These are phyloP conservation scores for Ustilago sp. DNA, from an alignment of 1,284 basidiomycete genomes.

Conservation along the genomic window DNA sequence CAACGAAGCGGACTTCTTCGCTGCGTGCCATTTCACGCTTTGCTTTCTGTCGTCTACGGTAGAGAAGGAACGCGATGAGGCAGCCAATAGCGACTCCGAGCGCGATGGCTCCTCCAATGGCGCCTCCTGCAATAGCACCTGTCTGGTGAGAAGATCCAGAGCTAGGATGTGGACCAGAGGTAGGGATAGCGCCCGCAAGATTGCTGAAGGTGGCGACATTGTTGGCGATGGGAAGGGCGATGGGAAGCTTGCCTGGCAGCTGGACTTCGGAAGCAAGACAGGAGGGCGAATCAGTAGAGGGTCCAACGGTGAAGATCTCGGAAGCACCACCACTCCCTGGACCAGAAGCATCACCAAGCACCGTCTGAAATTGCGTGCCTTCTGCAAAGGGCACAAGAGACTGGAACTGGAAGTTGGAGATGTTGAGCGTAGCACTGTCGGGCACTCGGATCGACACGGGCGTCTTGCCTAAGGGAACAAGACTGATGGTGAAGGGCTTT, in stretches of 20 bases:
- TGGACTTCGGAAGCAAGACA: conserved; percentile 33
- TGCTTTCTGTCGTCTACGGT: conserved; percentile 44
- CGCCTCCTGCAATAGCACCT: conserved; percentile 58
- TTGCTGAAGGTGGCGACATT: conserved; percentile 45
- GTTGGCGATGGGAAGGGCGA: conserved; percentile 32
- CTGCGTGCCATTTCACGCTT: conserved; percentile 49
- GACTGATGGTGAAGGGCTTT: conserved; percentile 54
- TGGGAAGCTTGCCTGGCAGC: conserved; percentile 17
- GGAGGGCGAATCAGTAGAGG: conserved; percentile 9
- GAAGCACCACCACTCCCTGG: conserved; percentile 50
- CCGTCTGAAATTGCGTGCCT: conserved; percentile 53
- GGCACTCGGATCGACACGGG: conserved; percentile 51
- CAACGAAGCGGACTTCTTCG: conserved; percentile 57
- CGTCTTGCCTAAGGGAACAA: conserved; percentile 37
- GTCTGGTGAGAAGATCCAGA: conserved; percentile 14
- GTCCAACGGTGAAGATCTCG: conserved; percentile 41
- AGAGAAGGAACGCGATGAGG: conserved; percentile 47
- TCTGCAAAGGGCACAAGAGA: conserved; percentile 38
- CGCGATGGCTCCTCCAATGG: conserved; percentile 57
- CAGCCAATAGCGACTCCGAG: conserved; percentile 46
- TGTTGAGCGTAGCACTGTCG: conserved; percentile 34
- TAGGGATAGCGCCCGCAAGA: conserved; percentile 48
- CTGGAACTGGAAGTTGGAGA: conserved; percentile 42
- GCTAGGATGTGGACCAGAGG: neutral
- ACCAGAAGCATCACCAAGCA: conserved; percentile 51